Evolutionary conservation across 768 basidiomycete genomes (phyloP), one percentile per base, ranked within the genome.

Genomic region (Amanita fuliginea): DNA sequence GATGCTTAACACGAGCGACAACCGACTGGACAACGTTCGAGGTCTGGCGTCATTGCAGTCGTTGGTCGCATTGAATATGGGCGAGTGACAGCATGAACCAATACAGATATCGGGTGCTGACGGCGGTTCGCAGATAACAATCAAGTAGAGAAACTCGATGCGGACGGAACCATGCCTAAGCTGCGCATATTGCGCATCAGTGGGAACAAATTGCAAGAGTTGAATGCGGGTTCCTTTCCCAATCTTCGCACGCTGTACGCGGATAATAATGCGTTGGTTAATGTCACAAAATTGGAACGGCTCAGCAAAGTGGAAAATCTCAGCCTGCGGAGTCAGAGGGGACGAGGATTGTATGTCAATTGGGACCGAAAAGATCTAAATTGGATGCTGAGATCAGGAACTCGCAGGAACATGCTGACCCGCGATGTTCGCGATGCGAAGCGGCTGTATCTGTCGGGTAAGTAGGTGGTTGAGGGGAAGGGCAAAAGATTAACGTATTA

Each of bases 371-470:
- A 56, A 55, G 55, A 57, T 55, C 46, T 46, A 51, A 45, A 43
- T 46, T 39, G 40, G 53, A 52, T 40, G 34, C 53, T 54, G 52
- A 50, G 32, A 44, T 47, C 48, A 42, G 51, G 34, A 34, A 35
- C 26, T 30, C 32, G 34, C 52, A 75, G 75, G 51, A 69, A 64
- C 48, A 56, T 76, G 54, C 59, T 70, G 67, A 72, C 71, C 67
- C 80, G 78, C 58, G 86, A 91, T 61, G 78, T 96, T 60, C 81
- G 89, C 60, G 90, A 94, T 69, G 82, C 92, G 58, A 94, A 93
- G 68, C 81, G 94, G 47, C 68, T 98, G 61, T 99, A 97, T 72
- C 79, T 97, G 49, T 94, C 91, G 56, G 91, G 92, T 91, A 63
- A 56, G 87, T 74, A 49, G 34, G 46, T 47, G 37, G 46, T 46